Evolutionary conservation across 2,329 filamentous ascomycete species (phyloP).

Genomic region (Chaetomium globosum): DNA sequence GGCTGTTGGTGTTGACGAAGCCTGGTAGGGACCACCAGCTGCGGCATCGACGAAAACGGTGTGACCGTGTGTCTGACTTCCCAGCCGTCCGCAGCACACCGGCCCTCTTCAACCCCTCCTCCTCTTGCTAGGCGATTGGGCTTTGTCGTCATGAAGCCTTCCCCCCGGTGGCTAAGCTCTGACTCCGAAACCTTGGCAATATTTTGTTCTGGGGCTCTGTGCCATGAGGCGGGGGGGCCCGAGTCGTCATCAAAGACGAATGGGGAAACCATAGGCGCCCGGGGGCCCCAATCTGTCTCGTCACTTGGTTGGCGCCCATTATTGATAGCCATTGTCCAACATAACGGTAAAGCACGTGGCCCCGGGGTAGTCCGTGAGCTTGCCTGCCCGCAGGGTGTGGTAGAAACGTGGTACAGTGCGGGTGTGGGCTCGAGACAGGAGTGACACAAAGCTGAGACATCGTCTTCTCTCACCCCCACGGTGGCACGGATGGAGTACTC

Average conservation of each 20-base stretch:
- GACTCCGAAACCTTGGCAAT: constrained; percentile 23
- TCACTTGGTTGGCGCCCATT: constrained; percentile 17
- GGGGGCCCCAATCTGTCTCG: constrained; percentile 23
- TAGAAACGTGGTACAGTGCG: constrained; percentile 31
- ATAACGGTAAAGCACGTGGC: constrained; percentile 26
- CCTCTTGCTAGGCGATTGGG: not conserved
- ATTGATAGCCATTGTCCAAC: constrained; percentile 32
- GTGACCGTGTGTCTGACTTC: constrained; percentile 18
- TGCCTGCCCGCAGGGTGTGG: constrained; percentile 18
- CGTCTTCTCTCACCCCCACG: constrained; percentile 21
- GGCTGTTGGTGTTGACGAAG: constrained; percentile 8
- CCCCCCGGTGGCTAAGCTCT: constrained; percentile 9
- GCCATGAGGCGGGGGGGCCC: constrained; percentile 7
- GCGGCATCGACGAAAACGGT: constrained; percentile 11
- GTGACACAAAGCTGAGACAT: constrained; percentile 38
- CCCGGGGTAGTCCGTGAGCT: constrained; percentile 20
- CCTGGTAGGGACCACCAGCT: not conserved
- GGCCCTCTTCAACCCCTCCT: constrained; percentile 7
- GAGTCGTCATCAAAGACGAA: constrained; percentile 19
- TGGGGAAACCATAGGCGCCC: constrained; percentile 24
- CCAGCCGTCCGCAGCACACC: constrained; percentile 10
- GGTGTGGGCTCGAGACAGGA: constrained; percentile 35
- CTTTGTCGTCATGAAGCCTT: constrained; percentile 1
- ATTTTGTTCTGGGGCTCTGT: constrained; percentile 6
- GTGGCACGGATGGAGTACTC: constrained; percentile 12